A percentile compares a stretch with the other conserved stretches of the same genome.
Evolutionary conservation across 1,284 basidiomycete species (phyloP).

Genomic region (Schizophyllum commune): DNA sequence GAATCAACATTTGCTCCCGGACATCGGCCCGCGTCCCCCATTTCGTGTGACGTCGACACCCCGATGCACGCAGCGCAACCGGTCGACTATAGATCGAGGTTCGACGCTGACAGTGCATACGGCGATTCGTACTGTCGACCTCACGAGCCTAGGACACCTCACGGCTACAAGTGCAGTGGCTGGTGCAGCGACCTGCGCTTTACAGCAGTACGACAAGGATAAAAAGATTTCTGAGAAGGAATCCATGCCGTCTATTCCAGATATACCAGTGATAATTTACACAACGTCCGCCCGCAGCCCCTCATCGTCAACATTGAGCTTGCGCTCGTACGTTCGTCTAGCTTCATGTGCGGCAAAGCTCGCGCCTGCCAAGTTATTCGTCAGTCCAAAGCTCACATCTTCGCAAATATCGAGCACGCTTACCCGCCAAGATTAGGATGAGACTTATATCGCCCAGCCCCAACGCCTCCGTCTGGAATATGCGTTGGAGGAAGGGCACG

Average conservation of each 20-base stretch:
- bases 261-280: not conserved
- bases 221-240: too few species aligned
- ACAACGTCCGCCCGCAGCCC: not conserved
- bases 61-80: too few species aligned
- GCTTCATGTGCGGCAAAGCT: not conserved
- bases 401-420: not conserved
- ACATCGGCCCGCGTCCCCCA: too few species aligned
- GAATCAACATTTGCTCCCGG: not conserved
- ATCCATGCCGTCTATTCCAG: too few species aligned
- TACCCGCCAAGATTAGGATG: constrained; percentile 58
- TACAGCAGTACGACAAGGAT: too few species aligned
- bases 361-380: not conserved
- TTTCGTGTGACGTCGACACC: too few species aligned
- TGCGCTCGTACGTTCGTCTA: not conserved
- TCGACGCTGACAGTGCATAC: too few species aligned
- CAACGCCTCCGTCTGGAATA: constrained; percentile 92
- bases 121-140: too few species aligned
- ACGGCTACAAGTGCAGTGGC: too few species aligned
- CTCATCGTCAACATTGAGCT: not conserved
- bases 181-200: too few species aligned
- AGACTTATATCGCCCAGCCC: constrained; percentile 61
- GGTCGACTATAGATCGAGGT: too few species aligned
- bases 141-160: too few species aligned
- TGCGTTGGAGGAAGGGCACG: constrained; percentile 80
- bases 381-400: not conserved